phyloP scores from a whole-genome alignment of 2,329 filamentous ascomycete genomes.

The Verticillium albo-atrum region DNA sequence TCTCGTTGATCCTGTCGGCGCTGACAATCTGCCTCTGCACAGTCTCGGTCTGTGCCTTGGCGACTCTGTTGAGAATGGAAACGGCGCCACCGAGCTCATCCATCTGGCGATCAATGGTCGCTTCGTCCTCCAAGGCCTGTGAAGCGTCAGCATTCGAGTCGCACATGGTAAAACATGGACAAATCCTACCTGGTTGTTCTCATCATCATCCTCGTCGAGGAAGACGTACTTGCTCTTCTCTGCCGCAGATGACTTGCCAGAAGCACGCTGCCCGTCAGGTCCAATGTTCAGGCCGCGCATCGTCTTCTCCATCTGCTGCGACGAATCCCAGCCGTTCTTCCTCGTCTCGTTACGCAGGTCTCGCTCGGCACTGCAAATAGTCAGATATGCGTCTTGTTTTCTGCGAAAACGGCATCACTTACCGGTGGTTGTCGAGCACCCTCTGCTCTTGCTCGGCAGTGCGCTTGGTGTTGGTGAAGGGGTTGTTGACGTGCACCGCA shows the following conservation, averaged over 20 bases:
- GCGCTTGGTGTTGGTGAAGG: slow-evolving; percentile 68
- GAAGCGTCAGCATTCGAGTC: no score
- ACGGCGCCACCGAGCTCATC: slow-evolving; percentile 69
- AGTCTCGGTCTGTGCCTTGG: slow-evolving; percentile 69
- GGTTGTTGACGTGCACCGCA: slow-evolving; percentile 71
- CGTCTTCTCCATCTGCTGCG: slow-evolving; percentile 48
- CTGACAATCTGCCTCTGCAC: slow-evolving; percentile 70
- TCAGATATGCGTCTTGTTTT: background rate
- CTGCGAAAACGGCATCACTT: background rate
- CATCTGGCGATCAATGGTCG: slow-evolving; percentile 52
- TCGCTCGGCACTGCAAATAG: slow-evolving; percentile 40
- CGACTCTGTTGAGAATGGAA: slow-evolving; percentile 67
- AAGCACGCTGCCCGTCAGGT: slow-evolving; percentile 15
- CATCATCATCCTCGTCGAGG: slow-evolving; percentile 68
- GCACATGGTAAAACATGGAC: no score
- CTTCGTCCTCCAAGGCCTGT: slow-evolving; percentile 38
- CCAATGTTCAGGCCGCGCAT: slow-evolving; percentile 36
- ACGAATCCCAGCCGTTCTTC: slow-evolving; percentile 42
- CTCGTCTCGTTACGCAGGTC: slow-evolving; percentile 62
- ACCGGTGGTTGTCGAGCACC: slow-evolving; percentile 63
- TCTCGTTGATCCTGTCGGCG: slow-evolving; percentile 71
- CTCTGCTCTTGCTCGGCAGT: slow-evolving; percentile 61
- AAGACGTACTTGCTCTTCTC: slow-evolving; percentile 62
- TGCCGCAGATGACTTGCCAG: slow-evolving; percentile 14
- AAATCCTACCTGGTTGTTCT: slow-evolving; percentile 29